These are phyloP conservation scores for Penicillium hordei DNA, from an alignment of 2,329 filamentous ascomycete genomes.

Conservation along the genomic window DNA sequence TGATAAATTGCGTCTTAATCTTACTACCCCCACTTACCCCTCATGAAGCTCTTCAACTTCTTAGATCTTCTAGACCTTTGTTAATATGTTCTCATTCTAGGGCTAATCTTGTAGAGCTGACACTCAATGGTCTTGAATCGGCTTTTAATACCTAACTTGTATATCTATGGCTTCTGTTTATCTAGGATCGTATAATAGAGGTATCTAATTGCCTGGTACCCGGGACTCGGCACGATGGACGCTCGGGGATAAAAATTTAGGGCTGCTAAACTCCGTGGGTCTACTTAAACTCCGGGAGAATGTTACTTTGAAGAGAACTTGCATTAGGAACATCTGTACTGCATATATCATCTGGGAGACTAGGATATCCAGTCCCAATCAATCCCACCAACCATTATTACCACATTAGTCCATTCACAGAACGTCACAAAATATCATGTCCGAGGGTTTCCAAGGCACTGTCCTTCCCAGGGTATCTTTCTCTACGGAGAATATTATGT, in stretches of 20 bases:
- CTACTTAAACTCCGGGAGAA: background rate
- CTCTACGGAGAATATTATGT: background rate
- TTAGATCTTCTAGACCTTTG: background rate
- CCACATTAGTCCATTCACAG: slow-evolving; percentile 5
- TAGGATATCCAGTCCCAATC: background rate
- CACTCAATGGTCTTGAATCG: background rate
- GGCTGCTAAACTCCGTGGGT: background rate
- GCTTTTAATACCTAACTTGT: background rate
- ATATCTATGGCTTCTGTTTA: background rate
- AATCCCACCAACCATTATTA: background rate
- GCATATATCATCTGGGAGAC: background rate
- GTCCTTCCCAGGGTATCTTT: background rate
- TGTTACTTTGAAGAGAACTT: background rate
- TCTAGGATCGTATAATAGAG: background rate
- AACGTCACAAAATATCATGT: background rate
- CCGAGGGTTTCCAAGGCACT: background rate
- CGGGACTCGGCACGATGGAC: background rate
- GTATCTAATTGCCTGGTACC: background rate
- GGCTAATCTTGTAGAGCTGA: background rate
- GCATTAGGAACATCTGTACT: background rate
- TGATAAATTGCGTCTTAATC: background rate
- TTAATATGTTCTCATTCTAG: background rate
- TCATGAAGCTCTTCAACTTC: background rate
- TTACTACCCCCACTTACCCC: slow-evolving; percentile 12
- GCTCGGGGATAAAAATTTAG: background rate